Evolutionary conservation across 495 filamentous ascomycete species (phyloP).

Genomic region (Penicillium waksmanii): DNA sequence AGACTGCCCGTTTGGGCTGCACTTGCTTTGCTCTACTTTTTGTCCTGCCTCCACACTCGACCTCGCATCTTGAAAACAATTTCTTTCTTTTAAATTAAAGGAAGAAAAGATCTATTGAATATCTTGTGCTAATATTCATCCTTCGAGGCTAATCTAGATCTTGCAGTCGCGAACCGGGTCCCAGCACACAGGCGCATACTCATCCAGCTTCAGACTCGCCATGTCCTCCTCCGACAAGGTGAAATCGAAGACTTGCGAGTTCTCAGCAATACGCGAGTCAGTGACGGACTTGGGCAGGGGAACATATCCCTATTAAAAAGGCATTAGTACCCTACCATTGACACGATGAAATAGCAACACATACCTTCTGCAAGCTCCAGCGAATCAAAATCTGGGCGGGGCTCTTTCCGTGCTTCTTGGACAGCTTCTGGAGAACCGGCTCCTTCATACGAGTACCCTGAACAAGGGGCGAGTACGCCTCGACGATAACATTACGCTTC

Average conservation of each 20-base stretch:
- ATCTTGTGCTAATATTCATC: background rate
- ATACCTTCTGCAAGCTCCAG: constrained; percentile 85
- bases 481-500: constrained; percentile 66
- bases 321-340: constrained; percentile 51
- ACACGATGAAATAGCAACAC: background rate
- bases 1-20: constrained; percentile 27
- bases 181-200: constrained; percentile 70
- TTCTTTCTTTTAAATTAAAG: background rate
- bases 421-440: constrained; percentile 58
- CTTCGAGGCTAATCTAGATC: constrained; percentile 17
- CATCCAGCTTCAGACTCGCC: constrained; percentile 54
- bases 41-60: background rate
- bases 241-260: constrained; percentile 81
- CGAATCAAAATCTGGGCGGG: constrained; percentile 78
- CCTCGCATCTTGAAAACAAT: background rate
- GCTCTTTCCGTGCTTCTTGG: constrained; percentile 71
- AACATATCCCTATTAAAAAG: constrained; percentile 59
- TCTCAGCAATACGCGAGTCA: constrained; percentile 65
- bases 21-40: background rate
- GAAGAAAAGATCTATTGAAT: background rate
- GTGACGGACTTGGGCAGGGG: constrained; percentile 69
- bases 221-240: constrained; percentile 66
- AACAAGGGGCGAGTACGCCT: constrained; percentile 83
- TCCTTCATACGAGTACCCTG: constrained; percentile 69
- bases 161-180: constrained; percentile 62